Conservation (phyloP, 2,329 filamentous ascomycete genomes). For the Nannizziopsis barbatae region DNA sequence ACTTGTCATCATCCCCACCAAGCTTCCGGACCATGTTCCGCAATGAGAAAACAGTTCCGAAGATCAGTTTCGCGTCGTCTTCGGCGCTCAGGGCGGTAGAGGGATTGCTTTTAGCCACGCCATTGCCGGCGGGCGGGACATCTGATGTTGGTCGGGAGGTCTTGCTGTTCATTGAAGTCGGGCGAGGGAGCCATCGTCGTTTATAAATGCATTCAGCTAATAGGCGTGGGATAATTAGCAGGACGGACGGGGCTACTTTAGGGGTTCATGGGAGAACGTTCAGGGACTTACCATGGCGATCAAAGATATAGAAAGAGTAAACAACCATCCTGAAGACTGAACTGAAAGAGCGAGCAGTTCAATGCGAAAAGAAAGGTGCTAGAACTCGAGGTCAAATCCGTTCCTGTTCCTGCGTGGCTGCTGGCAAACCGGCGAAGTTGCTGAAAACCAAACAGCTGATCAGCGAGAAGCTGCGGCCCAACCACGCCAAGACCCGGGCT, state of each 20-base stretch:
- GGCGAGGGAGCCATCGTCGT: slow-evolving; percentile 63
- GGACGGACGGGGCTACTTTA: slow-evolving; percentile 7
- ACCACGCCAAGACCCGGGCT: too few relatives aligned
- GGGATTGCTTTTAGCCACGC: slow-evolving; percentile 33
- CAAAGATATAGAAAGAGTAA: slow-evolving; percentile 98
- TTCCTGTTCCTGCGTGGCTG: too few relatives aligned
- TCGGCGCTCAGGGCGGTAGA: slow-evolving; percentile 33
- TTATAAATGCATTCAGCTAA: slow-evolving; percentile 95
- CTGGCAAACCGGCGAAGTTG: too few relatives aligned
- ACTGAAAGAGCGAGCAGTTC: neutral
- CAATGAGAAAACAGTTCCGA: slow-evolving; percentile 90
- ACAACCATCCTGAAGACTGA: slow-evolving; percentile 61
- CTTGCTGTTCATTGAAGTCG: slow-evolving; percentile 38
- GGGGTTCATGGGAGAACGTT: neutral
- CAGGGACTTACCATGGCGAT: slow-evolving; percentile 69
- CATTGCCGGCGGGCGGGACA: slow-evolving; percentile 37
- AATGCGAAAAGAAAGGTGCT: too few relatives aligned
- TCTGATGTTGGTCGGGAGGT: slow-evolving; percentile 17
- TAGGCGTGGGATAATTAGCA: neutral
- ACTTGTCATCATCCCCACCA: slow-evolving; percentile 77
- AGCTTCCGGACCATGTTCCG: slow-evolving; percentile 95
- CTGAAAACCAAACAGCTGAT: too few relatives aligned
- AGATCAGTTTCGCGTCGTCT: slow-evolving; percentile 93
- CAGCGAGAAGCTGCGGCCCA: too few relatives aligned
- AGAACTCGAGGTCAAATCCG: too few relatives aligned